Conservation (phyloP, 192 early-diverging fungal species). For the Spizellomyces punctatus region DNA sequence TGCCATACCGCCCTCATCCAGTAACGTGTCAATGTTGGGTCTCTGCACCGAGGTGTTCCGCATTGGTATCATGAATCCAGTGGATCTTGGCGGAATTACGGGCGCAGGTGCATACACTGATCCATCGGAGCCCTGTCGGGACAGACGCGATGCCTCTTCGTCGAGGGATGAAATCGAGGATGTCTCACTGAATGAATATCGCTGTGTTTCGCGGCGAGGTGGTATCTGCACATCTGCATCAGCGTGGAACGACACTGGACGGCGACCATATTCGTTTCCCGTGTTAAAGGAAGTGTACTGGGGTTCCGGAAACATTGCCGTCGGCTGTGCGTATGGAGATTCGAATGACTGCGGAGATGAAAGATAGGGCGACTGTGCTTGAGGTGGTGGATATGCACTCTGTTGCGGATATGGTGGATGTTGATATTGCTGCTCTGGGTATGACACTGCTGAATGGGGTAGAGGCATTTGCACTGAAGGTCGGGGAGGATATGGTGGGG, state of each 20-base stretch:
- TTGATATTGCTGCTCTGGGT: background rate
- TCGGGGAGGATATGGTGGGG: constrained; percentile 4
- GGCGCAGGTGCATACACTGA: background rate
- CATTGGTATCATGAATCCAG: constrained; percentile 31
- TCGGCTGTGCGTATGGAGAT: constrained; percentile 9
- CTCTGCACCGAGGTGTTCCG: constrained; percentile 25
- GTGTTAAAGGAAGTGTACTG: background rate
- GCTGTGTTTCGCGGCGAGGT: constrained; percentile 3
- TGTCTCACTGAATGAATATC: constrained; percentile 13
- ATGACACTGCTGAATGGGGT: background rate
- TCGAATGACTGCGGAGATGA: background rate
- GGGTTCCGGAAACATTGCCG: constrained; percentile 23
- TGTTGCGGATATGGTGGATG: constrained; percentile 10
- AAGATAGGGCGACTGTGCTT: background rate
- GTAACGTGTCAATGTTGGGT: constrained; percentile 27
- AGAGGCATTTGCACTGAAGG: constrained; percentile 3
- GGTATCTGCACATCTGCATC: background rate
- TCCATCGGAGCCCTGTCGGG: background rate
- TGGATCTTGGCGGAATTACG: constrained; percentile 18
- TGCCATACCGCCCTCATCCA: constrained; percentile 32
- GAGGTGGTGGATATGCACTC: constrained; percentile 3
- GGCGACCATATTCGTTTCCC: background rate
- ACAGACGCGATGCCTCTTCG: background rate
- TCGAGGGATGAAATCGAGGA: constrained; percentile 10
- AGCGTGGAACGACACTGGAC: constrained; percentile 3